Evolutionary conservation across 352 stramenopile genomes (phyloP), one percentile per base, ranked within the genome.

Genomic region (Phytophthora podocarpi): DNA sequence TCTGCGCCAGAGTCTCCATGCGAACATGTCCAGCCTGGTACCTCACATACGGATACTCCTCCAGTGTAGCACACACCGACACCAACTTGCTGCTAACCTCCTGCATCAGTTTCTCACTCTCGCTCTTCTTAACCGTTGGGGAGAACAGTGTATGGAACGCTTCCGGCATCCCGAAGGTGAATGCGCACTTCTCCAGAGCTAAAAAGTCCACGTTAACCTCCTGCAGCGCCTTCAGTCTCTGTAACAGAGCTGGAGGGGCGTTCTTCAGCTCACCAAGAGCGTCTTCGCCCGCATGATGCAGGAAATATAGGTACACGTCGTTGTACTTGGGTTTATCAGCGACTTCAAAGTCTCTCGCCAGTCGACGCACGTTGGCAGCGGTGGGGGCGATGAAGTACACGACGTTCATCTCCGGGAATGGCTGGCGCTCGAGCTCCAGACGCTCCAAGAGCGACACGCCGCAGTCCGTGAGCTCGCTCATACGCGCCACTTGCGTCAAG

Each of bases 391-490:
- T 71, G 30, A 99, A 89, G 70, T 99, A 99, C n/a, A 99, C 85
- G 7, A 84, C 96, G 41, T 93, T 97, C 91, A 98, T 98, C 74
- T 99, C 95, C 2, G 86, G 87, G 61, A 99, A 99, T 0, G 96
- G 96, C 62, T 98, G 97, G 1, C 96, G 80, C 52, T 91, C 93
- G 60, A 98, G 97, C 59, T 98, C 86, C 28, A 99, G 80, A 12
- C 96, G 90, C 72, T 99, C 97, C 12, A 99, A 90, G 50, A 99
- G 88, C 4, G 95, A 98, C 16, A 99, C 91, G 21, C 96, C 91
- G 51, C 92, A 95, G 77, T 99, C 96, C 80, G 98, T 99, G 42
- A 99, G 87, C 58, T 99, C 97, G 72, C 98, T 99, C 96, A 99
- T 99, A 30, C 96, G 93, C 36, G 99, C 87, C 6, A 95, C 92